phyloP scores from a whole-genome alignment of 768 basidiomycete species.

The Trametes cinnabarina region DNA sequence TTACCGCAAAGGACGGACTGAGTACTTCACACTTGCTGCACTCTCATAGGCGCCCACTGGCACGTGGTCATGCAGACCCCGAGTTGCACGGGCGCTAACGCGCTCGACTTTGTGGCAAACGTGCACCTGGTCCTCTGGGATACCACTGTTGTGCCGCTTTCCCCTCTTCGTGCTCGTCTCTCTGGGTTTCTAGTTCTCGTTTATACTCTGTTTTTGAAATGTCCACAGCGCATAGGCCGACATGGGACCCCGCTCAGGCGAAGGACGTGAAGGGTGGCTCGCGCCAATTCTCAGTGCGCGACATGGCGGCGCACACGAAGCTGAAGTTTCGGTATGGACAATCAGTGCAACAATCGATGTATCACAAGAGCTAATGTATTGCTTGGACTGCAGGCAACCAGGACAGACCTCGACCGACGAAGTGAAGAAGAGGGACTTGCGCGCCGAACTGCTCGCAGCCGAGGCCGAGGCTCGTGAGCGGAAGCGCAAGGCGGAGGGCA shows the following conservation, averaged over 20 bases:
- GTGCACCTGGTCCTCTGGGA: background rate
- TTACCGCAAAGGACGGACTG: no score
- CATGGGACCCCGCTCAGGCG: conserved; percentile 97
- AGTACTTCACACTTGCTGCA: no score
- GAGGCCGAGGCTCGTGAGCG: conserved; percentile 86
- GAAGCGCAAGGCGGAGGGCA: conserved; percentile 89
- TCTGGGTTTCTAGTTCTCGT: background rate
- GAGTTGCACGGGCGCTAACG: background rate
- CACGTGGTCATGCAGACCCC: background rate
- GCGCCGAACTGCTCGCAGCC: conserved; percentile 78
- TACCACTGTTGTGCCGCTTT: background rate
- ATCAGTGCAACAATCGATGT: background rate
- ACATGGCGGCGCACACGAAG: conserved; percentile 95
- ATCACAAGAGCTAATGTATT: background rate
- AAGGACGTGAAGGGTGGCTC: conserved; percentile 90
- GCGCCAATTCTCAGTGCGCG: conserved; percentile 87
- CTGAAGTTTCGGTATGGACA: conserved; percentile 89
- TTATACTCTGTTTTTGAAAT: conserved; percentile 34
- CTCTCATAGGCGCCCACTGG: background rate
- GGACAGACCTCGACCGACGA: conserved; percentile 85
- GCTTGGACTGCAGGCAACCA: conserved; percentile 58
- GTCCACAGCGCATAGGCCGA: conserved; percentile 92
- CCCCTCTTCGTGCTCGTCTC: background rate
- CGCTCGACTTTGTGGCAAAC: conserved; percentile 8
- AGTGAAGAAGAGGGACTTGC: conserved; percentile 74